Base-by-base conservation (phyloP, 768 basidiomycete species). In the Phylloporus scabripes region DNA sequence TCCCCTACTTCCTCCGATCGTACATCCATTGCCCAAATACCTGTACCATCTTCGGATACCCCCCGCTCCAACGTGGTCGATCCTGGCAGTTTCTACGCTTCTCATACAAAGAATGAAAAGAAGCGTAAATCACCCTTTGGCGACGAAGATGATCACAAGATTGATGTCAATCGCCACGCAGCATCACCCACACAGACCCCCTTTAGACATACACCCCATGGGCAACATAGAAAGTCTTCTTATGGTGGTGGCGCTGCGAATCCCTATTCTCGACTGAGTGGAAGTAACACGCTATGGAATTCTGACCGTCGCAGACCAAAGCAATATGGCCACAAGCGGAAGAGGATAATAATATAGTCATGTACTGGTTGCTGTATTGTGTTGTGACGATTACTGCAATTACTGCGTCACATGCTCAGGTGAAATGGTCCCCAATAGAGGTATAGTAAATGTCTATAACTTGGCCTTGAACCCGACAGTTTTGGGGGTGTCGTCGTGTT, bases 381-480 rank as follows among this genome's bases (percentile, higher is more conserved):
- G 29, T 47, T 42, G 21, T 44, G 42, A 44, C 23, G 42, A 49
- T 21, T 28, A 49, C 45, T 52, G 15, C 48, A 32, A 50, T 21
- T 24, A 49, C 45, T 51, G 15, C 50, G 39, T 41, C 32, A 45
- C 21, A 32, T 31, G 24, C 8, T 32, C 5, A 26, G 17, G 1
- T 10, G 4, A 33, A 24, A 43, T 29, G 39, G 8, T 38, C 31
- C 34, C 34, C 21, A 20, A 38, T 20, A 23, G 37, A 26, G 37
- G 46, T 40, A 21, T 38, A 38, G 6, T 18, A 36, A 29, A n/a
- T 42, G 11, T 28, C 48, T 63, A 87, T 50, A 85, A 68, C 60
- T 82, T 84, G 38, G 78, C 63, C 59, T 73, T 79, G 17, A 73
- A 57, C 43, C 68, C 63, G 36, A 59, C 53, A 10, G 70, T 55